These are phyloP conservation scores for Populus nigra DNA, from an alignment of 345 rosid genomes.

Conservation along the genomic window DNA sequence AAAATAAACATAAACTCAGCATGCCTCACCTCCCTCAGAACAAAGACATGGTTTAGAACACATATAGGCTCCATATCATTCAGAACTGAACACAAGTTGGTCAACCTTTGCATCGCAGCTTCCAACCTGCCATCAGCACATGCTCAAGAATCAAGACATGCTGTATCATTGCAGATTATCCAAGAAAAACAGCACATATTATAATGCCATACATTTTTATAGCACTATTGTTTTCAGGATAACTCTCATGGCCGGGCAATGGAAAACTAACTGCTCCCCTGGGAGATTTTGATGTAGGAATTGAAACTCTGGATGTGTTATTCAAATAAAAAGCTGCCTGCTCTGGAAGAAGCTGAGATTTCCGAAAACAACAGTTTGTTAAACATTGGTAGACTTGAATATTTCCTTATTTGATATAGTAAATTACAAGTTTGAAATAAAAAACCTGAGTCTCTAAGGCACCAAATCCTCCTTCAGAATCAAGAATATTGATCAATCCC, in stretches of 20 bases:
- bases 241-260: constrained; percentile 97
- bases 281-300: constrained; percentile 76
- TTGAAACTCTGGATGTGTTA: constrained; percentile 55
- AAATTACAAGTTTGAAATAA: constrained; percentile 17
- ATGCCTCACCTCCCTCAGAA: constrained; percentile 83
- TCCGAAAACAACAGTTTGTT: background rate
- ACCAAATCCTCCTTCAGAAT: constrained; percentile 99
- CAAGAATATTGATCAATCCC: constrained; percentile 95
- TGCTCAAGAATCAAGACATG: constrained; percentile 14
- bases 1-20: background rate
- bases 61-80: constrained; percentile 99
- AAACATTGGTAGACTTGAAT: background rate
- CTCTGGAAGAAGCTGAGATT: constrained; percentile 93
- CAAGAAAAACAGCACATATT: constrained; percentile 2
- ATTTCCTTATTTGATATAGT: background rate
- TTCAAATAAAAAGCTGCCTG: constrained; percentile 93
- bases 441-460: constrained; percentile 92
- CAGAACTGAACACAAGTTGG: constrained; percentile 85
- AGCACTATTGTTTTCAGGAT: constrained; percentile 82
- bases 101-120: constrained; percentile 99
- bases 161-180: constrained; percentile 1
- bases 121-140: constrained; percentile 71
- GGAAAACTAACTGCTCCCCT: constrained; percentile 62
- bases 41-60: constrained; percentile 94
- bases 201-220: constrained; percentile 71